Base-by-base conservation (phyloP, 192 early-diverging fungal species). In the Backusella luteola region DNA sequence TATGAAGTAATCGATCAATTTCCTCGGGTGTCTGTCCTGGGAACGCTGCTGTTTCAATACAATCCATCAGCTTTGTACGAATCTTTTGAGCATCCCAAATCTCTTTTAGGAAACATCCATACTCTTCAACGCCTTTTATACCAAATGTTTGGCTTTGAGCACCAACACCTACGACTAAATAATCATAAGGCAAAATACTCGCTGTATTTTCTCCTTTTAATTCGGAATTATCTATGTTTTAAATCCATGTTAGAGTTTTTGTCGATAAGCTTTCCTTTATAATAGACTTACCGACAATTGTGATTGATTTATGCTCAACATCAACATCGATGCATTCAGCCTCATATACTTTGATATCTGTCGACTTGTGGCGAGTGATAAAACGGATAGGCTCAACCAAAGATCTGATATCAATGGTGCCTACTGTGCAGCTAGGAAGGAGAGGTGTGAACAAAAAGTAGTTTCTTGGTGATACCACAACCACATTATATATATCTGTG, bases 301-400 rank as follows among this genome's bases (percentile, higher is more conserved):
- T 90, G 68, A 98, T 87, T 32, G 84, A 85, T 86, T 96, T 94
- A 53, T 86, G 85, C 23, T 87, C 88, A 3, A 89, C 90, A 71
- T 98, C 94, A 75, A 98, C 93, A 26, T 93, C 88, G 6, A 88
- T 95, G 86, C 95, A 96, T 78, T 92, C 93, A 74, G 92, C 95
- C 82, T 98, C 96, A 74, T 93, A 91, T 77, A 97, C 94, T 83
- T 87, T 89, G 79, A 96, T 89, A 76, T 91, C 91, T 41, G 95
- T 87, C 42, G 84, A 86, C 87, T 98, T 98, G 87, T 93, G 92
- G 26, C 95, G 89, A 71, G 92, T 94, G 67, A 98, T 84, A 85
- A 90, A 94, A 19, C 95, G 93, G 59, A 96, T 88, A 9, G 95
- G 94, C 83, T 93, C 90, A 87, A 96, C 93, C 83, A 97, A 93